A percentile compares a stretch with the other conserved stretches of the same genome.
Conservation (phyloP, 2,329 filamentous ascomycete species). For the Orbilia blumenaviensis region DNA sequence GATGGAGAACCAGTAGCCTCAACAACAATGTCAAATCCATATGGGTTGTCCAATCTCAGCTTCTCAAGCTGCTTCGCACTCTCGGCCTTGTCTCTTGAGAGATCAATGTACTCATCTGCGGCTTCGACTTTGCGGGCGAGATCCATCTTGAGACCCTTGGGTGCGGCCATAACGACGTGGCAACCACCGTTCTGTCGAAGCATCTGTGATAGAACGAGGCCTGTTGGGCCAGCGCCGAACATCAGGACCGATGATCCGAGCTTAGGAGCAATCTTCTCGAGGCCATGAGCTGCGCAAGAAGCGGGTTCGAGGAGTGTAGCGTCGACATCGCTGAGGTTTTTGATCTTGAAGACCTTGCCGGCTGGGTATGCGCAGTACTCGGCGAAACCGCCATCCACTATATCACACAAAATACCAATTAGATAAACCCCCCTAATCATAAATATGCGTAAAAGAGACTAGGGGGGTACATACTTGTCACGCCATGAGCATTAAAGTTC, state of each 20-base stretch:
- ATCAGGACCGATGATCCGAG: constrained; percentile 73
- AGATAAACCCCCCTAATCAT: neutral
- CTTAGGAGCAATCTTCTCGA: constrained; percentile 74
- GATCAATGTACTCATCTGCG: constrained; percentile 67
- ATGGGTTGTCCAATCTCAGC: constrained; percentile 72
- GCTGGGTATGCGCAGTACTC: constrained; percentile 71
- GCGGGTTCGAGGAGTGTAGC: constrained; percentile 76
- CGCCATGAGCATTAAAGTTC: constrained; percentile 73
- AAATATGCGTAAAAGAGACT: neutral
- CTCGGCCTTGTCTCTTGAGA: constrained; percentile 65
- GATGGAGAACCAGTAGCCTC: constrained; percentile 72
- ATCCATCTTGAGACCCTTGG: constrained; percentile 75
- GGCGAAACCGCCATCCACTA: constrained; percentile 75
- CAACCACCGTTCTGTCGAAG: constrained; percentile 73
- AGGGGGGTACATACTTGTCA: constrained; percentile 62
- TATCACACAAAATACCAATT: neutral
- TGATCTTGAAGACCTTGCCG: constrained; percentile 71
- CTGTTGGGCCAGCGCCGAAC: constrained; percentile 74
- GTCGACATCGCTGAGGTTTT: constrained; percentile 73
- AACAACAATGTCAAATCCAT: constrained; percentile 74
- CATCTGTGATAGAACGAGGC: constrained; percentile 72
- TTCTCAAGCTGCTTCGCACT: constrained; percentile 70
- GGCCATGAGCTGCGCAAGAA: constrained; percentile 75
- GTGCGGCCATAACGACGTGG: constrained; percentile 75
- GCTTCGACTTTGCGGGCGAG: constrained; percentile 69